Base-by-base conservation (phyloP, 441 rosid genomes). In the Caryocar brasiliense region DNA sequence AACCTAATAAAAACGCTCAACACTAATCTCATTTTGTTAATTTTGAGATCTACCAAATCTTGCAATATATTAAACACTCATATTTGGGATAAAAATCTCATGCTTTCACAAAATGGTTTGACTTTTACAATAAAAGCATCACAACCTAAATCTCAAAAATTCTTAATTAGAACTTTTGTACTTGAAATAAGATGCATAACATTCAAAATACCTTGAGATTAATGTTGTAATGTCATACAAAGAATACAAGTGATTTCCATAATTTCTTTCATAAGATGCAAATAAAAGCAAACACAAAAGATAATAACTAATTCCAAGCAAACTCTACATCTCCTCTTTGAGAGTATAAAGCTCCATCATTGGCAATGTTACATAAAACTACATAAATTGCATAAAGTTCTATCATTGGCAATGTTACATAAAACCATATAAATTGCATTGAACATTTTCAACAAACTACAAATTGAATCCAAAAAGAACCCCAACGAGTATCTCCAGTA, bases 381-480 rank as follows among this genome's bases (percentile, higher is more conserved):
- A 0, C 0, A 12, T 15, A 46, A 25, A 46, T 37, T 9, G 29
- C 8, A 6, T 7, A n/a, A n/a, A n/a, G n/a, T n/a, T n/a, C n/a
- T n/a, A n/a, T n/a, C n/a, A n/a, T n/a, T 2, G 3, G 1, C 4
- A 20, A 51, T 46, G 2, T 44, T 22, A 5, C 24, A 20, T 17
- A 51, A 25, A 39, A 64, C 34, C 1, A 0, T 0, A 12, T 15
- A 46, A 25, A 46, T 37, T 9, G 29, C 8, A 6, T 7, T 12
- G 20, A 14, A 65, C 28, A 57, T 33, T 10, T 7, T 5, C 2
- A 58, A 3, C 1, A 64, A 15, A 3, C 24, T 52, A 23, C 14
- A 40, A 6, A 58, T 2, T 6, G 14, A 39, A 20, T 34, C 11
- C 8, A 46, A 40, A 27, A 26, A 18, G 47, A 65, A 21, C 60